Base-by-base conservation (phyloP, 2,329 filamentous ascomycete genomes). In the Botryosphaeria dothidea region DNA sequence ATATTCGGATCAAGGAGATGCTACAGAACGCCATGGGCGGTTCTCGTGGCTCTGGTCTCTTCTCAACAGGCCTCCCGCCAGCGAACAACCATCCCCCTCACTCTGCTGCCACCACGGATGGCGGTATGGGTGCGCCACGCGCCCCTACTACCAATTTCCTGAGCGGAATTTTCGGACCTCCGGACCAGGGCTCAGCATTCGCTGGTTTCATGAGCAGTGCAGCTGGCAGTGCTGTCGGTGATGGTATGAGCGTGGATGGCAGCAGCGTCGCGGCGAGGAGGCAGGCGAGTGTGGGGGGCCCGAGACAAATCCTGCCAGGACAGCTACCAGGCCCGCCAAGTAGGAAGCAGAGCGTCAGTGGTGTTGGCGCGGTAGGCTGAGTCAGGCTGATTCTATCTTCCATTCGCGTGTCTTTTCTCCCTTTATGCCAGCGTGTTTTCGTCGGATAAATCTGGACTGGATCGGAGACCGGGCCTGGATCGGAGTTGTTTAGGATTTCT, bases 1-100 rank as follows among this genome's bases (percentile, higher is more conserved):
- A 85, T 66, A 84, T 88, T 38, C 84, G 87, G 43, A 85, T 89
- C 79, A 88, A 86, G 69, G 85, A 88, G 72, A 86, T 87, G 83
- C 80, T 89, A 36, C 83, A 82, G 5, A 85, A 85, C 67, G 86
- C 86, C 0, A 78, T 89, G 31, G 84, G 84, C 5, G 82, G 81
- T n/a, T 78, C 71, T 68, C 78, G 71, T 67, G 81, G 80, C 21
- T 78, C 77, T 7, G 77, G 79, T 3, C 74, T 84, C 15, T 84
- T 84, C 67, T 65, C 63, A 3, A 65, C 63, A 7, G 63, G 64
- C 7, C 45, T 49, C 2, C 57, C 46, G 13, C 64, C 64, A 4
- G 49, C 52, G 15, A 11, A 27, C 36, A 8, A 17, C 34, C 29
- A 29, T 5, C 63, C 52, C 19, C 34, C 52, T 6, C 38, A 54